phyloP scores from a whole-genome alignment of 2,329 filamentous ascomycete species.

The Alternaria postmessia region DNA sequence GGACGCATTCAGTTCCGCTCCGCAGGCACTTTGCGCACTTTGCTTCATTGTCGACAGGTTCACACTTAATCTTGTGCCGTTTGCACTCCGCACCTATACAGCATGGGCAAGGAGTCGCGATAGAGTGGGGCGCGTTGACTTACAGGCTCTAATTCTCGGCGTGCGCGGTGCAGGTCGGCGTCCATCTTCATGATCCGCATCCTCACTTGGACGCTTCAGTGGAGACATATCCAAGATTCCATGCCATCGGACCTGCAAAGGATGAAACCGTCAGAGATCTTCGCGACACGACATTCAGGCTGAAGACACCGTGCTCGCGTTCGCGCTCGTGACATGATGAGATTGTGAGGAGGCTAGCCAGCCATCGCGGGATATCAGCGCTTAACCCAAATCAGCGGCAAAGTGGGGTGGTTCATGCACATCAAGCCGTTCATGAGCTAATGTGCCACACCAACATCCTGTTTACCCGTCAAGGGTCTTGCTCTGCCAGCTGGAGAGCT shows the following conservation, averaged over 20 bases:
- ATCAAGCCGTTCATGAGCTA: background rate
- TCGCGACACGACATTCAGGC: conserved; percentile 6
- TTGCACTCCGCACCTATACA: conserved; percentile 45
- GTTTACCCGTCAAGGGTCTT: background rate
- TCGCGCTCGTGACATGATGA: conserved; percentile 10
- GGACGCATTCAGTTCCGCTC: conserved; percentile 79
- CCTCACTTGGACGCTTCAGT: conserved; percentile 41
- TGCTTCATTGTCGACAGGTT: conserved; percentile 40
- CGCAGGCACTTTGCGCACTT: conserved; percentile 48
- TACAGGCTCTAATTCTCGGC: conserved; percentile 40
- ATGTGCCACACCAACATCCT: background rate
- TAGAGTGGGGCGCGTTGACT: conserved; percentile 8
- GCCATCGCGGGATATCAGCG: background rate
- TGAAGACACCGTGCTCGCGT: background rate
- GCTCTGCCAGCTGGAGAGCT: background rate
- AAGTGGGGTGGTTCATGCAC: background rate
- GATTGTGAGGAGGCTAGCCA: conserved; percentile 8
- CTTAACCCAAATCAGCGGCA: background rate
- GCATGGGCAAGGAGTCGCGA: background rate
- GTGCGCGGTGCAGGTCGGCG: conserved; percentile 36
- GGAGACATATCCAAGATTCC: conserved; percentile 73
- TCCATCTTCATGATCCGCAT: conserved; percentile 39
- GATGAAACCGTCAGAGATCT: conserved; percentile 16
- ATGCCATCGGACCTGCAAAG: conserved; percentile 54
- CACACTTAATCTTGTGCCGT: conserved; percentile 48